Evolutionary conservation across 2,329 filamentous ascomycete genomes (phyloP).

Genomic region (Sclerotinia sclerotiorum): DNA sequence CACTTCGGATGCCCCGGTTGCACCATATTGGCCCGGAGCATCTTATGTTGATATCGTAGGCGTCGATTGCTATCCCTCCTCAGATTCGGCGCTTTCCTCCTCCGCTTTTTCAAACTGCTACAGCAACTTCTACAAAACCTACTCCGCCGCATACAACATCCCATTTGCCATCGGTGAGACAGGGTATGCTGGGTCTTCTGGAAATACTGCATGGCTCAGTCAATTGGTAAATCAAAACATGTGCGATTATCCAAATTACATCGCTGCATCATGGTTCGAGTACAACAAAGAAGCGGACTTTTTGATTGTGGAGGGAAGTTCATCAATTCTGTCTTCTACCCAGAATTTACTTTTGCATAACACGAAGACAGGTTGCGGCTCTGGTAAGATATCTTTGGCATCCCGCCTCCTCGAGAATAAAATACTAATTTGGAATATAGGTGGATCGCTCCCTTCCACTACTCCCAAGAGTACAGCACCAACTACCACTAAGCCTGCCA

Average conservation of each 20-base stretch:
- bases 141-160: slow-evolving; percentile 15
- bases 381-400: not conserved
- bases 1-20: not conserved
- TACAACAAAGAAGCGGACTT: slow-evolving; percentile 23
- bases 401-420: not conserved
- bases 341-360: slow-evolving; percentile 20
- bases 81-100: not conserved
- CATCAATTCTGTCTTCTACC: slow-evolving; percentile 9
- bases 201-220: slow-evolving; percentile 20
- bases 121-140: slow-evolving; percentile 19
- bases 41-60: slow-evolving; percentile 24
- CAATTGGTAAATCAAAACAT: slow-evolving; percentile 24
- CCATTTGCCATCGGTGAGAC: slow-evolving; percentile 26
- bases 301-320: slow-evolving; percentile 21
- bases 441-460: not conserved
- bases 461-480: not conserved
- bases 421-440: not conserved
- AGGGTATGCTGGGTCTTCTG: slow-evolving; percentile 14
- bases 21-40: slow-evolving; percentile 21
- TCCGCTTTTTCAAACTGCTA: slow-evolving; percentile 21
- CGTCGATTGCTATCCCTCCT: slow-evolving; percentile 23
- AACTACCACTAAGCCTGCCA: not conserved
- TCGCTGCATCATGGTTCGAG: slow-evolving; percentile 24
- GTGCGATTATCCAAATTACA: slow-evolving; percentile 24
- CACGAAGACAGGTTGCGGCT: slow-evolving; percentile 11